Base-by-base conservation (phyloP, 2,329 filamentous ascomycete genomes). In the Phaeosphaeriaceae sp. region DNA sequence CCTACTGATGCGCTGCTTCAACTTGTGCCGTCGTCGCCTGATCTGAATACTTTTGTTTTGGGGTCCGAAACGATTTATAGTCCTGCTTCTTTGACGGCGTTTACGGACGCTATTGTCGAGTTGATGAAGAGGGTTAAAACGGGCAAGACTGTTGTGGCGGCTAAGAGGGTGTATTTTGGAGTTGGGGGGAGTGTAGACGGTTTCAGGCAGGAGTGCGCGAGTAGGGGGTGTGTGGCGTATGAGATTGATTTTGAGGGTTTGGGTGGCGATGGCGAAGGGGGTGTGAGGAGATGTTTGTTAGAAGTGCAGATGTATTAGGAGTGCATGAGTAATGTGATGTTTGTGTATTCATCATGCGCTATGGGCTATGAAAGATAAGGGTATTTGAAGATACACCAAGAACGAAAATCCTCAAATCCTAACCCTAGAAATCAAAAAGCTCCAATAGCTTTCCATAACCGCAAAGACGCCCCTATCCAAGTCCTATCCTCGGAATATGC, bases 1-100 rank as follows among this genome's bases (percentile, higher is more conserved):
- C 74, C 80, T 0, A 39, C 72, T 0, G 73, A 76, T 12, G 64
- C 73, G 2, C 86, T 93, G 50, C 78, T 89, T 4, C 69, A 80
- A 1, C 73, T 90, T 1, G 72, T 92, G 6, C 74, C 70, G 0
- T 58, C 64, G 0, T 59, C 71, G 8, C 48, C 71, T 11, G 72
- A 71, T 8, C 67, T 76, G 54, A 76, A 76, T 18, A 72, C 71
- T 0, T 66, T 73, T 18, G 75, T 92, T 4, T 75, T 94, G 1
- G 90, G 87, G 0, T 88, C 89, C 1, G 90, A 94, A 73, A 94
- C 90, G 0, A 93, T 94, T 36, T 94, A 94, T 73, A 90, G 87
- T 2, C 89, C 88, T 0, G 85, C 86, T 48, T 87, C 88, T 0
- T 80, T 92, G 17, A 76, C 77, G 29, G 81, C 84, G 0, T 94